Evolutionary conservation across 805 yeast species (phyloP), one percentile per base, ranked within the genome.

Genomic region (Candida nonsorbophila): DNA sequence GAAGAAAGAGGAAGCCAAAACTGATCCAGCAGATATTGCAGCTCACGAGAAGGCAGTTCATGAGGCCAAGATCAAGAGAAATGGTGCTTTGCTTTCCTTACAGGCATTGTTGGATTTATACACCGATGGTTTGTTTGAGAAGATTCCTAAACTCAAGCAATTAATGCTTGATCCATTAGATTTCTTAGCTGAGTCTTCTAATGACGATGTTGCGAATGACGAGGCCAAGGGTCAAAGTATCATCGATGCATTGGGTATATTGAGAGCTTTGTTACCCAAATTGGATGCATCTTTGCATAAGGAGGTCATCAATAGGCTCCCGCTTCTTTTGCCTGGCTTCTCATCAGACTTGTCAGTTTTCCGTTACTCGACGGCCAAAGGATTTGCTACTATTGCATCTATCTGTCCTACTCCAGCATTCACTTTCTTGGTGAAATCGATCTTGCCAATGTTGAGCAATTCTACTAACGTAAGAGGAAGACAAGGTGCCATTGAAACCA

Each of bases 401-500:
- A 74, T 74, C 1, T 60, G 77, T 23, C 86, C 94, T 3, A 67
- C 83, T 0, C 58, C 63, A 17, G 84, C 86, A 0, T 81, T 92
- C 55, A 80, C 94, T 6, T 77, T 75, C 37, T 63, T 90, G 34
- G 88, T 92, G n/a, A 77, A 79, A 41, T 63, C 72, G 6, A 69
- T 90, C 2, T 58, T 94, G 22, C 96, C 97, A 1, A 67, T 85
- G 70, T 60, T 88, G 49, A 77, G 77, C 41, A 85, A 83, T 53
- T 84, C 92, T 1, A 76, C 83, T 10, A 74, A 72, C 18, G 59
- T 79, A 6, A 68, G 61, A 15, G 81, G 79, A 37, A 74, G 98
- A 37, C 97, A 90, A 60, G 98, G 99, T 47, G 87, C 94, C 5
- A 82, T 86, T 32, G 99, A 92, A 57, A 75, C 92, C 14, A 71